Evolutionary conservation across 148 eudicot species (phyloP).

Genomic region (Nyssa sinensis): DNA sequence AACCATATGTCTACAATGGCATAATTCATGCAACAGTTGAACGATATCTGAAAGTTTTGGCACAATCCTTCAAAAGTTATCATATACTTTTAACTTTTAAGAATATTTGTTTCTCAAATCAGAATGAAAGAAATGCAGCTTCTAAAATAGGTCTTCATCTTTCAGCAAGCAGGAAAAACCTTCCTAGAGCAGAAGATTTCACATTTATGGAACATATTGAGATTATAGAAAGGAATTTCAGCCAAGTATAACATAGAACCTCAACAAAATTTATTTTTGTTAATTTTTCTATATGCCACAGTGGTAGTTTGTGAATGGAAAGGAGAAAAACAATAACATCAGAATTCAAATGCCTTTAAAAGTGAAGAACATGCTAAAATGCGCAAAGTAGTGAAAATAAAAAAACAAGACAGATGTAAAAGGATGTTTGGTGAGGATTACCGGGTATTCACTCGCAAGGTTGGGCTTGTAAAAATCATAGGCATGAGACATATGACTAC

Average conservation of each 20-base stretch:
- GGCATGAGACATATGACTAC: conserved; percentile 81
- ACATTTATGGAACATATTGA: not conserved
- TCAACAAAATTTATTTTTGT: not conserved
- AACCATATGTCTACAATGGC: too few relatives aligned
- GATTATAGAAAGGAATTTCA: not conserved
- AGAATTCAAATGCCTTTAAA: not conserved
- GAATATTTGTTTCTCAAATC: too few relatives aligned
- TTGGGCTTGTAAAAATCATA: conserved; percentile 91
- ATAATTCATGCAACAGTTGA: too few relatives aligned
- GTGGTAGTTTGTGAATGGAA: not conserved
- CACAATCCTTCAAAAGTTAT: too few relatives aligned
- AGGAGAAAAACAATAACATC: too few relatives aligned
- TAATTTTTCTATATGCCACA: not conserved
- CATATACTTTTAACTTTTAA: too few relatives aligned
- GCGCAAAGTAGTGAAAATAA: not conserved
- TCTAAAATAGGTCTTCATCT: too few relatives aligned
- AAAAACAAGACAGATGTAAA: not conserved
- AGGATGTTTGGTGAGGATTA: conserved; percentile 20
- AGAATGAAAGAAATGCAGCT: too few relatives aligned
- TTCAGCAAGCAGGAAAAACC: not conserved
- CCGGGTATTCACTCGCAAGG: conserved; percentile 92
- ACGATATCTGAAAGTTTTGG: too few relatives aligned
- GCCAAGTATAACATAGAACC: not conserved
- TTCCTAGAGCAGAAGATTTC: not conserved
- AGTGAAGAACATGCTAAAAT: not conserved